Percentiles rank a stretch among this genome's conserved stretches.
Evolutionary conservation across 495 filamentous ascomycete genomes (phyloP).

Genomic region (Aspergillus hancockii): DNA sequence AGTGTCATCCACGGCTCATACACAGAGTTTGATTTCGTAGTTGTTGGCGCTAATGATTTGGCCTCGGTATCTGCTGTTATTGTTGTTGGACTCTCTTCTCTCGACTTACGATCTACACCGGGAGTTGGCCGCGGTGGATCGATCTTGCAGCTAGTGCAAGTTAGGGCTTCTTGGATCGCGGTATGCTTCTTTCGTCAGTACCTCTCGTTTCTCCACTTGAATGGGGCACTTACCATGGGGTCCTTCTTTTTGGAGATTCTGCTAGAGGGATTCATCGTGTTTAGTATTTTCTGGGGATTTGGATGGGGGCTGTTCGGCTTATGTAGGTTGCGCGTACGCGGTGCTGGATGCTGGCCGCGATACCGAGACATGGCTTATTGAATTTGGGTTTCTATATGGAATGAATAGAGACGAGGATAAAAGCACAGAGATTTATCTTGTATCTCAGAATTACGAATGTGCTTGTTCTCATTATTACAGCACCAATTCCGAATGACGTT

Average conservation of each 20-base stretch:
- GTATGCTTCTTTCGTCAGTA: constrained; percentile 10
- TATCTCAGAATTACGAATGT: background rate
- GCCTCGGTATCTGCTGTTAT: constrained; percentile 21
- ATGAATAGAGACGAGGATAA: background rate
- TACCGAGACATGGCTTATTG: background rate
- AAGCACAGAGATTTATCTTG: background rate
- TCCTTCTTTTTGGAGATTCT: background rate
- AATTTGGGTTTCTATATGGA: background rate
- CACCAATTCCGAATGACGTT: background rate
- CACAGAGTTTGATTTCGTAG: background rate
- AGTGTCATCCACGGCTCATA: constrained; percentile 25
- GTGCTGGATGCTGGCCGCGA: background rate
- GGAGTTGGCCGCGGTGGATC: constrained; percentile 24
- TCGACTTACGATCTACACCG: constrained; percentile 4
- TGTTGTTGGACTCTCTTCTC: constrained; percentile 9
- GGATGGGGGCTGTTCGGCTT: background rate
- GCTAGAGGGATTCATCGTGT: background rate
- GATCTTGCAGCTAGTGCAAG: constrained; percentile 30
- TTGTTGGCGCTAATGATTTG: constrained; percentile 18
- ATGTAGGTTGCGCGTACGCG: background rate
- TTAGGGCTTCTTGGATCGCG: constrained; percentile 34
- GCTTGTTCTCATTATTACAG: background rate
- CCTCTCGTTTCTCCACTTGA: background rate
- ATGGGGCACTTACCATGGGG: constrained; percentile 13
- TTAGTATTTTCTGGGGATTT: background rate